Conservation (phyloP, 371 early-diverging fungal species). For the Mycotypha africana region DNA sequence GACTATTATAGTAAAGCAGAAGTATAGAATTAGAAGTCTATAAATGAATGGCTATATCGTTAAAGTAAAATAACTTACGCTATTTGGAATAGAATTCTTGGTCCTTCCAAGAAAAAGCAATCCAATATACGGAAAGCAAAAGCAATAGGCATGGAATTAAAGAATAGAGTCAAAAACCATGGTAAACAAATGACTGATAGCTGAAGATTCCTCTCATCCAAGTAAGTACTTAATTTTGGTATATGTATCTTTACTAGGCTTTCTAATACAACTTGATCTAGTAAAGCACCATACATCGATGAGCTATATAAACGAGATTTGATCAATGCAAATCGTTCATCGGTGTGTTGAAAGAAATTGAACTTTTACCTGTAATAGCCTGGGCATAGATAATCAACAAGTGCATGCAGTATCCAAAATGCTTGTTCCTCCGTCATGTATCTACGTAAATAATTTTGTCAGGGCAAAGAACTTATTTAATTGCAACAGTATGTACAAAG, state of each 20-base stretch:
- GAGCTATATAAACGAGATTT: too few species aligned
- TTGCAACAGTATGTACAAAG: background rate
- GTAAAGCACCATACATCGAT: constrained; percentile 96
- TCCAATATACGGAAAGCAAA: constrained; percentile 89
- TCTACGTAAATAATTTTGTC: too few species aligned
- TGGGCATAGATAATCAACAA: constrained; percentile 87
- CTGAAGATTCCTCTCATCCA: constrained; percentile 84
- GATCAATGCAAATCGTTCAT: background rate
- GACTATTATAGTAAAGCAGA: constrained; percentile 1
- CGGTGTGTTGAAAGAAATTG: too few species aligned
- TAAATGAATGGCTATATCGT: background rate
- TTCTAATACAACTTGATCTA: constrained; percentile 94
- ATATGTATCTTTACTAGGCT: constrained; percentile 70
- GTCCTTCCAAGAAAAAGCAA: constrained; percentile 92
- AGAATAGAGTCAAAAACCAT: constrained; percentile 93
- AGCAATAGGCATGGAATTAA: constrained; percentile 88
- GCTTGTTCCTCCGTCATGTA: constrained; percentile 95
- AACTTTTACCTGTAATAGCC: constrained; percentile 86
- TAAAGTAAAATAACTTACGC: constrained; percentile 45
- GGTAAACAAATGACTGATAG: constrained; percentile 92
- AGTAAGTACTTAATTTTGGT: constrained; percentile 71
- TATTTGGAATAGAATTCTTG: constrained; percentile 88
- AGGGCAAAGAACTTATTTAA: too few species aligned
- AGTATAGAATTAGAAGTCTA: background rate
- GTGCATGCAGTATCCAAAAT: constrained; percentile 87